Conservation (phyloP, 176 grass and related monocot genomes). For the Neostapfia colusana region DNA sequence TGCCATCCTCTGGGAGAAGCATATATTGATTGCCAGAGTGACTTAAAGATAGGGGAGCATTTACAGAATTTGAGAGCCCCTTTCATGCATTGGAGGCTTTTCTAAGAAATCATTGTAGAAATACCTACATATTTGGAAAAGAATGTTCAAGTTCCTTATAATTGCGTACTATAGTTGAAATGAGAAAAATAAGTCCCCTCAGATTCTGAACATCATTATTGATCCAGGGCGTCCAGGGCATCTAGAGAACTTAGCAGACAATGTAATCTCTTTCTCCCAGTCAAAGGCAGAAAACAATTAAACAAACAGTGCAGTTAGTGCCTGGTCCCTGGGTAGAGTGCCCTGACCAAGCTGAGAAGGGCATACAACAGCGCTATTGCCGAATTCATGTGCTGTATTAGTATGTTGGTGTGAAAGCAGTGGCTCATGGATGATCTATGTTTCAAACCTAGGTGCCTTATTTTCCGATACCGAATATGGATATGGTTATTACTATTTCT, state of each 20-base stretch:
- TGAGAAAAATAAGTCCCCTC: neutral
- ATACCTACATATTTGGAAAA: neutral
- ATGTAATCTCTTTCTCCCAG: neutral
- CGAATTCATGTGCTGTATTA: neutral
- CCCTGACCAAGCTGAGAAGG: neutral
- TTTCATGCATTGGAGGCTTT: neutral
- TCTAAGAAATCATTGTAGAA: neutral
- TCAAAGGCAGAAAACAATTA: neutral
- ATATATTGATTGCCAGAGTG: neutral
- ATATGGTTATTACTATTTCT: neutral
- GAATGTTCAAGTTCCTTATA: neutral
- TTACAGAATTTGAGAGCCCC: neutral
- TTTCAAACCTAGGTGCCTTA: neutral
- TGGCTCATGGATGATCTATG: no score
- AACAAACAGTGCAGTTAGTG: neutral
- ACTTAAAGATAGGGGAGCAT: neutral
- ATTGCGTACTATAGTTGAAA: neutral
- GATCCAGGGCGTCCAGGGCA: neutral
- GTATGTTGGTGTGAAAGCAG: neutral
- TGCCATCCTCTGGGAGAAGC: neutral
- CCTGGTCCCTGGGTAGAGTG: neutral
- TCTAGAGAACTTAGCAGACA: neutral
- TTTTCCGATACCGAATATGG: neutral
- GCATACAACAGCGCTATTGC: neutral
- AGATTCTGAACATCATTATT: neutral